Evolutionary conservation across 768 basidiomycete species (phyloP), one percentile per base, ranked within the genome.

Genomic region (Macrolepiota albuminosa): DNA sequence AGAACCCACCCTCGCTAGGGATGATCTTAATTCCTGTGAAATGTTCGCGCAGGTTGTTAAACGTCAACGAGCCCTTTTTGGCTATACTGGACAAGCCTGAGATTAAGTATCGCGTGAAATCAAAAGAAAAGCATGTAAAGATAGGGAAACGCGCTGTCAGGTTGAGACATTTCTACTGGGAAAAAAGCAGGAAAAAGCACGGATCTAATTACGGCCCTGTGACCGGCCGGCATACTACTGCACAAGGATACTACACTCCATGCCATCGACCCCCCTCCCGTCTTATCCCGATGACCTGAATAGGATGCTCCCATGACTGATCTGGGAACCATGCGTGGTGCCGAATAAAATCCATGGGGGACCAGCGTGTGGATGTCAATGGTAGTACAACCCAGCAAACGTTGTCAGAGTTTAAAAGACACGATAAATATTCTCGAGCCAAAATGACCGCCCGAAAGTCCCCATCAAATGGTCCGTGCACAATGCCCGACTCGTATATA

Each of bases 141-240:
- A 42, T 54, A 60, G 62, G 58, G 58, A 51, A 54, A 5, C 40
- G 42, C 29, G 40, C 33, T 56, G 57, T 49, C 60, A 64, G 59
- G 59, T 58, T 57, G 31, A 63, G 63, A 63, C 63, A 63, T 61
- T 54, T 51, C 33, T 10, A 4, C 47, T 61, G 51, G 49, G 51
- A 50, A 31, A 56, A 48, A 40, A 4, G 43, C 51, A 18, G 51
- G 51, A 34, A 26, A 53, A 39, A 39, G 24, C 37, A 39, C 36
- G 51, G 51, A 53, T 10, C 14, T 7, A 18, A 31, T 6, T 2
- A 54, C 56, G 46, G 36, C 52, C 62, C 56, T 58, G 62, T 57
- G 49, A 59, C 55, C 56, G 29, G 56, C 56, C 45, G 49, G 43
- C 14, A 33, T 24, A 21, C 39, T 48, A 29, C 29, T 29, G 29